Base-by-base conservation (phyloP, 1,284 basidiomycete genomes). In the Sanghuangporus weigelae region DNA sequence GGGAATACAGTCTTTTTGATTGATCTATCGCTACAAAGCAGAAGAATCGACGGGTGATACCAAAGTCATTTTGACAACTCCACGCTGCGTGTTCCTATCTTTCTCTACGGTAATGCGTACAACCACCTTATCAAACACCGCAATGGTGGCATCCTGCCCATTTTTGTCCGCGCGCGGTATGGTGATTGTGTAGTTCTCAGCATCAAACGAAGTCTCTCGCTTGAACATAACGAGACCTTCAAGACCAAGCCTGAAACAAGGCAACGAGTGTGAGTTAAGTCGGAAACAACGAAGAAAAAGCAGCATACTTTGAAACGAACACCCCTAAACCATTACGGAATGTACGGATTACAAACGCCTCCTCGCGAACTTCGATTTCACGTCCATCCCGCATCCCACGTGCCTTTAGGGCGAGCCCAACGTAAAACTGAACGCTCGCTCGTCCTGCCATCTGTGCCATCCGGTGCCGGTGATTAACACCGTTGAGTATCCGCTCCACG, bases 391-490 rank as follows among this genome's bases (percentile, higher is more conserved):
- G 63, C 57, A 70, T 70, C 8, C 84, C 85, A 7, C 90, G 80
- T 0, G 83, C 84, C 70, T 94, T 94, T 67, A 99, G 79, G 1
- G 95, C 94, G 12, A 99, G 78, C 0, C 96, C 95, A 53, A 99
- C 96, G 71, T 97, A 98, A 71, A 98, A 99, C 77, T 99, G 96
- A 38, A 98, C 92, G 70, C 92, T 95, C 0, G 97, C 96, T 10
- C 97, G 82, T 2, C 95, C 87, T 0, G 97, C 97, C 89, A 96
- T 96, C 73, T 99, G 97, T 0, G 96, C 97, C 81, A 96, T 90
- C 44, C 96, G 84, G 75, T 99, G 96, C 10, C 96, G 84, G 64
- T 90, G 86, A 72, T 99, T 99, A 60, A 99, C 91, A 14, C 93
- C 87, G 59, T 89, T 88, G 66, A 99, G 79, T 7, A 93, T 83